These are phyloP conservation scores for Scutellaria galericulata DNA, from an alignment of 257 asterid genomes.

Conservation along the genomic window DNA sequence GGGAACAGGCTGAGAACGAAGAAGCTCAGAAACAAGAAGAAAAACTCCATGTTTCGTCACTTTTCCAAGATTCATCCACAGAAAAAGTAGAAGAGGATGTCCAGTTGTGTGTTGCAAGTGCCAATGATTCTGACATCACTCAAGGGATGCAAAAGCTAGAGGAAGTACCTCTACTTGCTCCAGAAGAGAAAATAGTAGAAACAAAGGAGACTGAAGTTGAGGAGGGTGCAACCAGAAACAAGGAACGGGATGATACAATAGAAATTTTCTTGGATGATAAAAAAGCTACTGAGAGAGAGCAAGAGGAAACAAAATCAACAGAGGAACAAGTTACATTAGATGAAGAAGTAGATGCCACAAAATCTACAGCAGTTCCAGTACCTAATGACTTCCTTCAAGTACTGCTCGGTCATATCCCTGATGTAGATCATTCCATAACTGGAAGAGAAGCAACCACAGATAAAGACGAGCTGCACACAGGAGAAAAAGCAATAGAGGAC, in stretches of 20 bases:
- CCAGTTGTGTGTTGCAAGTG: constrained; percentile 18
- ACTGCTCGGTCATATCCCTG: constrained; percentile 31
- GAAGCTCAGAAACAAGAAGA: constrained; percentile 35
- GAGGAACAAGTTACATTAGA: constrained; percentile 27
- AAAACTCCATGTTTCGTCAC: constrained; percentile 28
- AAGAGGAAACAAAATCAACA: constrained; percentile 28
- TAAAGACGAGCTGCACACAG: constrained; percentile 39
- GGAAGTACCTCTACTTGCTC: constrained; percentile 30
- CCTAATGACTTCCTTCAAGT: constrained; percentile 33
- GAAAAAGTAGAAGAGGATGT: constrained; percentile 30
- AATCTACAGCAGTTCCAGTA: constrained; percentile 28
- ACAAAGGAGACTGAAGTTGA: constrained; percentile 27
- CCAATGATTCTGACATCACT: constrained; percentile 34
- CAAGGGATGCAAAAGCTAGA: constrained; percentile 32
- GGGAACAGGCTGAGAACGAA: constrained; percentile 28
- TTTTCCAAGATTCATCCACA: constrained; percentile 21
- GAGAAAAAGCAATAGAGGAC: constrained; percentile 31
- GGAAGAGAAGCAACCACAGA: constrained; percentile 39
- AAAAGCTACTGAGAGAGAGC: constrained; percentile 30
- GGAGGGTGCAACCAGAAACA: constrained; percentile 22
- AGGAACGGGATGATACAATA: constrained; percentile 31
- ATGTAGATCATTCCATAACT: constrained; percentile 18
- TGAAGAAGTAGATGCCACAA: constrained; percentile 30
- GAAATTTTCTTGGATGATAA: constrained; percentile 24
- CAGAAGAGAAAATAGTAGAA: constrained; percentile 28